Conservation (phyloP, 2,329 filamentous ascomycete genomes). For the Helotiales sp. region DNA sequence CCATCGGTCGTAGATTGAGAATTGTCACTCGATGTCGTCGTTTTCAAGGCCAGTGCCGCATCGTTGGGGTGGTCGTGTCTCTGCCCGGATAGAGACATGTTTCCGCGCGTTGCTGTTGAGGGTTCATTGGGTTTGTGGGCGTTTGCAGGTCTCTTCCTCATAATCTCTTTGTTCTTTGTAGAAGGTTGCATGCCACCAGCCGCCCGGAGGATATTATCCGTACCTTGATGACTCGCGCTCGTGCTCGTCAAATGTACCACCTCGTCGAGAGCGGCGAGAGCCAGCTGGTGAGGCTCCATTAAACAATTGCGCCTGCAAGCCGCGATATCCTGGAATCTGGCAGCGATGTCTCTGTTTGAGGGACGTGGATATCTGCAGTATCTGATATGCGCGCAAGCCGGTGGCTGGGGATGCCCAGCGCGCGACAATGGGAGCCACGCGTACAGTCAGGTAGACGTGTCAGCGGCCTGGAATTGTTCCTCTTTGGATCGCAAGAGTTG, state of each 20-base stretch:
- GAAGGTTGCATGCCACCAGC: conserved; percentile 34
- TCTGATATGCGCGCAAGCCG: conserved; percentile 15
- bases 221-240: conserved; percentile 31
- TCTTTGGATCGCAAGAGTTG: conserved; percentile 9
- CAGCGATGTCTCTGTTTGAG: not conserved
- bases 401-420: conserved; percentile 22
- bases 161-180: conserved; percentile 33
- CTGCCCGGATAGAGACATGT: conserved; percentile 21
- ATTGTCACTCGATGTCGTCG: conserved; percentile 46
- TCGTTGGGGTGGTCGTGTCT: conserved; percentile 18
- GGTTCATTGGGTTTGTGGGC: conserved; percentile 22
- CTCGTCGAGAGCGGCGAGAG: conserved; percentile 38
- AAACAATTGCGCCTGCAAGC: conserved; percentile 4
- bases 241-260: conserved; percentile 25
- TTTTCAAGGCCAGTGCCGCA: conserved; percentile 20
- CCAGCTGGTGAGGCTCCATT: conserved; percentile 40
- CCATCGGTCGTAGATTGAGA: conserved; percentile 52
- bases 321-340: not conserved
- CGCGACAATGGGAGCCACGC: conserved; percentile 29
- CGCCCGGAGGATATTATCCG: conserved; percentile 32
- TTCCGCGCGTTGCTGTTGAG: conserved; percentile 13
- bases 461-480: conserved; percentile 5
- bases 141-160: conserved; percentile 22
- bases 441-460: conserved; percentile 29
- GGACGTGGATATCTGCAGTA: conserved; percentile 10